These are phyloP conservation scores for Lyophyllum atratum DNA, from an alignment of 768 basidiomycete genomes.

Conservation along the genomic window DNA sequence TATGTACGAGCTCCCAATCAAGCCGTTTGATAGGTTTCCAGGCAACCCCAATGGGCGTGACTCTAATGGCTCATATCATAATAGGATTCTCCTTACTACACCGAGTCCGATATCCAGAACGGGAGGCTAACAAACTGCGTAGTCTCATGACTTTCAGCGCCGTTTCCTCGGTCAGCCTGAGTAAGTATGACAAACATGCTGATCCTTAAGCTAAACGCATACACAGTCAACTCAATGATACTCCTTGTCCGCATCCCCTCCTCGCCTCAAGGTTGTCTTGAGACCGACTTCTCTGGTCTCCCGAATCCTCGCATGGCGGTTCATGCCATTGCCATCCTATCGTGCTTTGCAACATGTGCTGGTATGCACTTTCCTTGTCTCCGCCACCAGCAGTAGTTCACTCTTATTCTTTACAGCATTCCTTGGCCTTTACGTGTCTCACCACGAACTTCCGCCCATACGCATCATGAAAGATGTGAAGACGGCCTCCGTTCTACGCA, in stretches of 20 bases:
- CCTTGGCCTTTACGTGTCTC: slow-evolving; percentile 10
- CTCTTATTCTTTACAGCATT: background rate
- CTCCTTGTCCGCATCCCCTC: slow-evolving; percentile 30
- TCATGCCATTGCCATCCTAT: slow-evolving; percentile 25
- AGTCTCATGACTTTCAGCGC: slow-evolving; percentile 15
- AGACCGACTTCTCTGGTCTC: slow-evolving; percentile 28
- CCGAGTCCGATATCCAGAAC: slow-evolving; percentile 9
- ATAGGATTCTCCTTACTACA: slow-evolving; percentile 18
- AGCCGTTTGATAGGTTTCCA: slow-evolving; percentile 8
- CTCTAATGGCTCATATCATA: slow-evolving; percentile 18
- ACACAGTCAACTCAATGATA: slow-evolving; percentile 18
- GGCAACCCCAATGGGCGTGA: slow-evolving; percentile 15
- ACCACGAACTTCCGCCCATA: slow-evolving; percentile 6
- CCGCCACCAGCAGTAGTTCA: background rate
- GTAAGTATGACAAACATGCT: slow-evolving; percentile 3
- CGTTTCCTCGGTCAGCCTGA: slow-evolving; percentile 7
- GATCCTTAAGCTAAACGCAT: background rate
- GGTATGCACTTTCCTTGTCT: slow-evolving; percentile 21
- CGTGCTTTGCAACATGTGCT: slow-evolving; percentile 25
- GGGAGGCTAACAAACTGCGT: slow-evolving; percentile 10
- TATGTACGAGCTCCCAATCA: background rate
- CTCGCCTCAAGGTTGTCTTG: slow-evolving; percentile 21
- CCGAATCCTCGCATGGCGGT: slow-evolving; percentile 22
- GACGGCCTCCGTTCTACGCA: background rate
- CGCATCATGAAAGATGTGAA: background rate